Conservation (phyloP, 768 basidiomycete species). For the Trametes gibbosa region DNA sequence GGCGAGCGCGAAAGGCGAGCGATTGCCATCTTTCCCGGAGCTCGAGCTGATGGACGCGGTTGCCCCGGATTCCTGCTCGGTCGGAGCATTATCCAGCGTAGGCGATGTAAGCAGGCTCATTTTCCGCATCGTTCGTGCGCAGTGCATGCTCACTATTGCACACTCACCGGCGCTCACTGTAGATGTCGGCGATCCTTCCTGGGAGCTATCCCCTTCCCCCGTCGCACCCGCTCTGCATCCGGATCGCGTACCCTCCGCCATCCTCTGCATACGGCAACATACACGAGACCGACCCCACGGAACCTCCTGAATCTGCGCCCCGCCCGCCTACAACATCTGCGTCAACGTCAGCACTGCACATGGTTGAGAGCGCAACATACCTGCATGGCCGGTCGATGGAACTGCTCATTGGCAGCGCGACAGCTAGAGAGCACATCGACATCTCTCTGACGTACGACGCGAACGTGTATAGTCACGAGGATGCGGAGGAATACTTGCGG, state of each 20-base stretch:
- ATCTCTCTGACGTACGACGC: conserved; percentile 40
- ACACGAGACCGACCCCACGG: background rate
- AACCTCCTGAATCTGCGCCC: no score
- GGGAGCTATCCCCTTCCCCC: conserved; percentile 17
- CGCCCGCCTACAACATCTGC: no score
- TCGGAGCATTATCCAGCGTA: conserved; percentile 26
- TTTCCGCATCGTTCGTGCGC: background rate
- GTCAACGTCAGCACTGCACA: conserved; percentile 8
- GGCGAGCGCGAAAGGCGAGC: conserved; percentile 6
- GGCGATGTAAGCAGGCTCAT: conserved; percentile 19
- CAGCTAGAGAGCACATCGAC: conserved; percentile 31
- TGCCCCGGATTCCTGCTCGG: conserved; percentile 16
- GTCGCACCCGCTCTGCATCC: conserved; percentile 8
- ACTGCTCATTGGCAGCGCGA: conserved; percentile 46
- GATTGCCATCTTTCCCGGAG: background rate
- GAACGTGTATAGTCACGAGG: conserved; percentile 42
- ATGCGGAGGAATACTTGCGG: conserved; percentile 46
- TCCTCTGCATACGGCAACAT: conserved; percentile 7
- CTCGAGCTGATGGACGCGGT: background rate
- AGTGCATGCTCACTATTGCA: background rate
- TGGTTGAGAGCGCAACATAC: conserved; percentile 10
- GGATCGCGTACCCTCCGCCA: background rate
- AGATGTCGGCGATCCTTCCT: conserved; percentile 19
- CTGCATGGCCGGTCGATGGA: conserved; percentile 46
- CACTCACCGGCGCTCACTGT: background rate